Base-by-base conservation (phyloP, 768 basidiomycete genomes). In the Suillus plorans region DNA sequence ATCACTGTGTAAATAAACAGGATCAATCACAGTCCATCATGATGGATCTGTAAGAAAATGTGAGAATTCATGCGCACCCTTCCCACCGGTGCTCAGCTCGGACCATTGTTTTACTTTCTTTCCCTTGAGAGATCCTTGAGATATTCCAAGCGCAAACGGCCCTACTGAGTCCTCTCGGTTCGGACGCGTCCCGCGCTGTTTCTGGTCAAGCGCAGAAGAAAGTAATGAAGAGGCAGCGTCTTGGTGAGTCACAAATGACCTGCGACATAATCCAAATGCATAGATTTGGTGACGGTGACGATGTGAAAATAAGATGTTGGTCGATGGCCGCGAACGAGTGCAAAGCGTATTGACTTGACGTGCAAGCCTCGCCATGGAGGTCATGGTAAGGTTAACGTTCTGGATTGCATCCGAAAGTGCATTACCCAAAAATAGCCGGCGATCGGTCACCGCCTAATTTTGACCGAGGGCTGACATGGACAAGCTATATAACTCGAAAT, bases 31-130 rank as follows among this genome's bases (percentile, higher is more conserved):
- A 60, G 13, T 52, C 41, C 22, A 50, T 13, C 20, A 61, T 41
- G 18, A 39, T 67, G 7, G 7, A 28, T 34, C 37, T n/a, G 18
- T 22, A 14, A 63, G 37, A 31, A 56, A 60, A 60, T 39, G n/a
- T 20, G 22, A 14, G 28, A 58, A 58, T 25, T 36, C 59, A 42
- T 44, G 73, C 77, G 66, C 71, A 89, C 94, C 87, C 84, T 95
- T 95, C 57, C 91, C 93, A 56, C 86, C 80, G 9, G 86, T 81
- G 71, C 83, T 89, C 61, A 95, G 77, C 71, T 95, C 89, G 36
- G 89, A 88, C 93, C 93, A 95, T 72, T 87, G 89, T 73, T 87
- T 87, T 14, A 82, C 76, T 60, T 84, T 85, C 69, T 85, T 83
- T 31, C 82, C 84, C 58, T 78, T 81, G 44, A 85, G 72, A 4